Evolutionary conservation across 768 basidiomycete genomes (phyloP).

Genomic region (Rhodotorula toruloides): DNA sequence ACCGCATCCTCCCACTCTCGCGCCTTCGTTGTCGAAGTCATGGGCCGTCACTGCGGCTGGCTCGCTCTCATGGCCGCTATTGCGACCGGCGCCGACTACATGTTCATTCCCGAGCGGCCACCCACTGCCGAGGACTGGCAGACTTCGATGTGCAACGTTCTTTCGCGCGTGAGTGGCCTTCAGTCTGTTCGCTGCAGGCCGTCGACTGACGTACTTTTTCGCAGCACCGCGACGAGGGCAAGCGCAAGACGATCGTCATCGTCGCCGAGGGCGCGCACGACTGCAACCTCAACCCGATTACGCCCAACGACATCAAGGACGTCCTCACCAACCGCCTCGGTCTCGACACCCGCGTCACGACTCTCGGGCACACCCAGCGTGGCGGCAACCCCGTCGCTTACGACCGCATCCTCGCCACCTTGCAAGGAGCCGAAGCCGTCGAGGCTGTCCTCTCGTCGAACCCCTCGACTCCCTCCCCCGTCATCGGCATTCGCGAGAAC

Average conservation of each 20-base stretch:
- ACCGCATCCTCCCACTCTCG: slow-evolving; percentile 93
- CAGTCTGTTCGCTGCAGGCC: too few species aligned
- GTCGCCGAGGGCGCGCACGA: slow-evolving; percentile 96
- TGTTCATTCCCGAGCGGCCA: slow-evolving; percentile 94
- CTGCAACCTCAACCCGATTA: slow-evolving; percentile 80
- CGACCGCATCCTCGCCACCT: slow-evolving; percentile 86
- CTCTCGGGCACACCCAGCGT: slow-evolving; percentile 91
- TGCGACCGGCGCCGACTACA: slow-evolving; percentile 88
- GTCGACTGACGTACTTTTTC: neutral
- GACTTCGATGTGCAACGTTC: slow-evolving; percentile 78
- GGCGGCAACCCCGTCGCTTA: slow-evolving; percentile 89
- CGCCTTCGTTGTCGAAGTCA: slow-evolving; percentile 96
- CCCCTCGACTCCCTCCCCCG: slow-evolving; percentile 87
- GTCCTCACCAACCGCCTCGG: slow-evolving; percentile 79
- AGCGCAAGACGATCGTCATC: slow-evolving; percentile 97
- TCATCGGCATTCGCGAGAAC: slow-evolving; percentile 94
- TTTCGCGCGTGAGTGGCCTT: slow-evolving; percentile 61
- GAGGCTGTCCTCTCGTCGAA: slow-evolving; percentile 77
- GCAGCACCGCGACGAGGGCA: slow-evolving; percentile 84
- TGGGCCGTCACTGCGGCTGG: slow-evolving; percentile 99
- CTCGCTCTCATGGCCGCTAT: slow-evolving; percentile 87
- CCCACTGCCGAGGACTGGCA: slow-evolving; percentile 78
- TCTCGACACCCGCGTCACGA: slow-evolving; percentile 92
- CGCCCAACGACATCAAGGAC: slow-evolving; percentile 81
- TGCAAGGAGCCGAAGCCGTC: slow-evolving; percentile 94